Conservation (phyloP, 768 basidiomycete genomes). For the Hericium erinaceus region DNA sequence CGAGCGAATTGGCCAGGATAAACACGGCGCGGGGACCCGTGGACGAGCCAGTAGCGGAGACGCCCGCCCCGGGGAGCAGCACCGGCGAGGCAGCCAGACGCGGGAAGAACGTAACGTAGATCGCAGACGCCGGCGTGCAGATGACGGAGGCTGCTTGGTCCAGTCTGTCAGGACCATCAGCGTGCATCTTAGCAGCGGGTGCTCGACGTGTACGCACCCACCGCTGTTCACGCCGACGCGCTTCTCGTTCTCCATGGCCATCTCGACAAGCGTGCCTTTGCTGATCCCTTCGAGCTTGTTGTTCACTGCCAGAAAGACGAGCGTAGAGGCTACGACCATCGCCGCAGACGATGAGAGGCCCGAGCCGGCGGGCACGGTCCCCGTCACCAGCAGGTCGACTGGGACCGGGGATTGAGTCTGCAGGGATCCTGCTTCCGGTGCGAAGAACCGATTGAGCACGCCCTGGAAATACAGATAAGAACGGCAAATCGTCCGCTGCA, state of each 20-base stretch:
- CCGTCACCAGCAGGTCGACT: constrained; percentile 70
- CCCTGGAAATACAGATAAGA: constrained; percentile 32
- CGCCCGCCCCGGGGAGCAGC: constrained; percentile 70
- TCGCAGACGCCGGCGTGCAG: constrained; percentile 47
- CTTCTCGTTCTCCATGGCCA: constrained; percentile 80
- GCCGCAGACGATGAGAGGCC: constrained; percentile 86
- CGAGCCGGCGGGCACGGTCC: constrained; percentile 78
- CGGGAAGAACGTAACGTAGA: constrained; percentile 80
- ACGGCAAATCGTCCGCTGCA: neutral
- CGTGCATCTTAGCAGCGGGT: neutral
- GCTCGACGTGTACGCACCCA: constrained; percentile 38
- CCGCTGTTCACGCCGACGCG: constrained; percentile 79
- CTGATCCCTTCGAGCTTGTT: constrained; percentile 45
- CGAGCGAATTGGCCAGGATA: constrained; percentile 77
- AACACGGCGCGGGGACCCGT: constrained; percentile 43
- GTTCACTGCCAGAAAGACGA: constrained; percentile 74
- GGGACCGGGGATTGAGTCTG: constrained; percentile 32
- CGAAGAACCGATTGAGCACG: constrained; percentile 56
- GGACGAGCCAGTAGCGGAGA: constrained; percentile 23
- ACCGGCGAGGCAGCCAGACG: constrained; percentile 56
- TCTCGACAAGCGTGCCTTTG: constrained; percentile 66
- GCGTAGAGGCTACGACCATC: constrained; percentile 81
- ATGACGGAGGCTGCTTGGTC: constrained; percentile 57
- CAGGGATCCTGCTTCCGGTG: neutral
- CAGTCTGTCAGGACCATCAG: constrained; percentile 40